These are phyloP conservation scores for Ajuga chamaepitys DNA, from an alignment of 257 asterid genomes.

Conservation along the genomic window DNA sequence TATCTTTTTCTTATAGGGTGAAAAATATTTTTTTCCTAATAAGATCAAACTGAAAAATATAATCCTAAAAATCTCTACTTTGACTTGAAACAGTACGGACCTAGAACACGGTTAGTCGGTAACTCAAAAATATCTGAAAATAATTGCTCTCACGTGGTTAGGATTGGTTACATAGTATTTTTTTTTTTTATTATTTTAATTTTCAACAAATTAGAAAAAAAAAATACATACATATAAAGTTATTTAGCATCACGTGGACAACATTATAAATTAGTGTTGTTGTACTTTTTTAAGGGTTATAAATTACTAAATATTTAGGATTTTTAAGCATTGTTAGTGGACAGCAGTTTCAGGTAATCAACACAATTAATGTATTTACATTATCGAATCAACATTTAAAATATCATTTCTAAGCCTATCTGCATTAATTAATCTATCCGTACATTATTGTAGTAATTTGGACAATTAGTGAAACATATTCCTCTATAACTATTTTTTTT, in stretches of 20 bases:
- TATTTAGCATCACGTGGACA: neutral
- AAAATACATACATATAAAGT: neutral
- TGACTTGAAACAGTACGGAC: too few relatives aligned
- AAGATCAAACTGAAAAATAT: too few relatives aligned
- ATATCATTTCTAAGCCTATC: neutral
- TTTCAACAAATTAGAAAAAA: neutral
- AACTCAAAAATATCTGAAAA: too few relatives aligned
- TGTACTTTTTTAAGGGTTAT: too few relatives aligned
- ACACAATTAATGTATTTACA: slow-evolving; percentile 7
- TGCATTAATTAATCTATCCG: slow-evolving; percentile 11
- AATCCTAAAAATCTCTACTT: too few relatives aligned
- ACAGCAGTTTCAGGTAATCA: slow-evolving; percentile 16
- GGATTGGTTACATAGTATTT: too few relatives aligned
- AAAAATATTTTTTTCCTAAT: too few relatives aligned
- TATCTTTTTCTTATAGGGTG: too few relatives aligned
- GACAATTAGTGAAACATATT: neutral
- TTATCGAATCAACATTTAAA: slow-evolving; percentile 6
- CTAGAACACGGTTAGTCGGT: too few relatives aligned
- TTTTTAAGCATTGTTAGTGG: slow-evolving; percentile 22
- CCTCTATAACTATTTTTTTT: neutral
- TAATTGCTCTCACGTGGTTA: too few relatives aligned
- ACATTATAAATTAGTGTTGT: neutral
- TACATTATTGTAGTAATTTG: neutral
- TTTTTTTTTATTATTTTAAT: too few relatives aligned
- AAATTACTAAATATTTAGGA: neutral